A percentile compares a stretch with the other conserved stretches of the same genome.
Evolutionary conservation across 306 rosid species (phyloP).

Genomic region (Vigna mungo): DNA sequence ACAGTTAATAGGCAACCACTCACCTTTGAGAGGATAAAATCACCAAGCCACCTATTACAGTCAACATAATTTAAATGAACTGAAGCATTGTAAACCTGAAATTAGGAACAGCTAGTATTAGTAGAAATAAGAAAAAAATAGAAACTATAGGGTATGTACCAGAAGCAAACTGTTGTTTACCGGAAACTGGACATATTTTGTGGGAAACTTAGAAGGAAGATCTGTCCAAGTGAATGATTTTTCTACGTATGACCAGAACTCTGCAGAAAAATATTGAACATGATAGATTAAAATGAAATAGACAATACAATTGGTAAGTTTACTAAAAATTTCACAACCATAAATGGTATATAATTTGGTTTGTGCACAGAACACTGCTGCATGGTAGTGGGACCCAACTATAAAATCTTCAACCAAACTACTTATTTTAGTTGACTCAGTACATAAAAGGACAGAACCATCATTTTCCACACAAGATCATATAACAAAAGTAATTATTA

Average conservation of each 20-base stretch:
- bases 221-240: constrained; percentile 98
- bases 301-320: not conserved
- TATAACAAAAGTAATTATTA: not conserved
- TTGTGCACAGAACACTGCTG: not conserved
- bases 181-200: constrained; percentile 95
- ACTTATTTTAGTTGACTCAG: not conserved
- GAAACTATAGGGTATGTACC: constrained; percentile 47
- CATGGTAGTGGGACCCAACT: not conserved
- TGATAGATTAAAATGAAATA: constrained; percentile 26
- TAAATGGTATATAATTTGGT: not conserved
- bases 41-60: constrained; percentile 99
- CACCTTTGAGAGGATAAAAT: constrained; percentile 95
- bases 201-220: constrained; percentile 94
- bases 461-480: not conserved
- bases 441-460: not conserved
- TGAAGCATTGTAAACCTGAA: constrained; percentile 84
- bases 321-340: not conserved
- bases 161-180: constrained; percentile 58
- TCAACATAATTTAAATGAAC: constrained; percentile 94
- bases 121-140: constrained; percentile 55
- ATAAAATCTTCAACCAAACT: not conserved
- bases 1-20: constrained; percentile 32
- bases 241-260: constrained; percentile 94
- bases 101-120: constrained; percentile 42
- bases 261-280: constrained; percentile 59